phyloP scores from a whole-genome alignment of 1,284 basidiomycete species.

The Trametes pubescens region DNA sequence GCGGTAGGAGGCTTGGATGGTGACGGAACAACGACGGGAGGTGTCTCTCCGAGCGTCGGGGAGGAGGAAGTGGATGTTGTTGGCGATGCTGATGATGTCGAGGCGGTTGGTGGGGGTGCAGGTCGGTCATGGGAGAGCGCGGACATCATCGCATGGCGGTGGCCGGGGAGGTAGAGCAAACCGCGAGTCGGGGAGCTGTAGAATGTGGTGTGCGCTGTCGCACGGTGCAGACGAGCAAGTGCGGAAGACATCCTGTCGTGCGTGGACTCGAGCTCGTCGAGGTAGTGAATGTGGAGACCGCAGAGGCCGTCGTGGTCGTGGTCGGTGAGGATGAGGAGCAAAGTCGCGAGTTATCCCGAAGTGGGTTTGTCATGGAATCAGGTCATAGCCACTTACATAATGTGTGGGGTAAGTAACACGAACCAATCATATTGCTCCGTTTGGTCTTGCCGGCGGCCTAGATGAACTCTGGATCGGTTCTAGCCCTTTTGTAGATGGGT shows the following conservation, averaged over 20 bases:
- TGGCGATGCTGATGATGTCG: constrained; percentile 42
- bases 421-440: constrained; percentile 19
- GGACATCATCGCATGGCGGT: constrained; percentile 68
- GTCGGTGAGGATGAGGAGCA: constrained; percentile 9
- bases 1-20: constrained; percentile 46
- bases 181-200: constrained; percentile 25
- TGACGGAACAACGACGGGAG: constrained; percentile 53
- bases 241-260: constrained; percentile 29
- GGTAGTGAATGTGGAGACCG: not conserved
- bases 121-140: constrained; percentile 47
- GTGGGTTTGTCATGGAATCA: constrained; percentile 19
- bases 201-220: constrained; percentile 24
- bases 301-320: constrained; percentile 20
- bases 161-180: constrained; percentile 40
- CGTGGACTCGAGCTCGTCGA: not conserved
- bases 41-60: constrained; percentile 54
- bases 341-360: constrained; percentile 23
- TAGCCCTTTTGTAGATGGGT: not conserved
- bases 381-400: constrained; percentile 24
- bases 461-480: constrained; percentile 2
- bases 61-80: constrained; percentile 35
- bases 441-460: constrained; percentile 13
- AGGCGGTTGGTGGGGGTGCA: constrained; percentile 31
- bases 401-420: constrained; percentile 16
- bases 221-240: constrained; percentile 33